Conservation (phyloP, 202 grass and related monocot genomes). For the Setaria viridis region DNA sequence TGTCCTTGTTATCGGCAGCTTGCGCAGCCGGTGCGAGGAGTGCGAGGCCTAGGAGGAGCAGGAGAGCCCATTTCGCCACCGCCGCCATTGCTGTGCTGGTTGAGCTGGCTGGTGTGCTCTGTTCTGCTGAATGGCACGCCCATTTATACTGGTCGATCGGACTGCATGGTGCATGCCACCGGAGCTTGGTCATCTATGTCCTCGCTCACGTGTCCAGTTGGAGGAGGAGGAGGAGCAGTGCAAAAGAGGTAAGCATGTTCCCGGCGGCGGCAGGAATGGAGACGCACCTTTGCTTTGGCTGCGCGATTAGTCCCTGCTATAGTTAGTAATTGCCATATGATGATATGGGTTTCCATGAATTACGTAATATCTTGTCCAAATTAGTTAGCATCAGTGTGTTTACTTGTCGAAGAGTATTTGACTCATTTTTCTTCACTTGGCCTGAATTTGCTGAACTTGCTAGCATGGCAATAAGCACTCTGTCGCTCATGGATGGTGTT, state of each 20-base stretch:
- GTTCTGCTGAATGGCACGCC: background rate
- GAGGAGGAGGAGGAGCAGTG: constrained; percentile 10
- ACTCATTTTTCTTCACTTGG: no score
- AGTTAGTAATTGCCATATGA: background rate
- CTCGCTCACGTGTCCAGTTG: background rate
- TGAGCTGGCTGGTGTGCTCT: constrained; percentile 1
- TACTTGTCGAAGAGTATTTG: no score
- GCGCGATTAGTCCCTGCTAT: no score
- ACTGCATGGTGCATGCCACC: background rate
- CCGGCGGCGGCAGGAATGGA: constrained; percentile 43
- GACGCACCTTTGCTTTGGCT: constrained; percentile 22
- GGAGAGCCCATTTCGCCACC: constrained; percentile 14
- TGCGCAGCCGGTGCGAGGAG: background rate
- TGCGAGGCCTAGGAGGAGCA: constrained; percentile 4
- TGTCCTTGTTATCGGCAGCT: background rate
- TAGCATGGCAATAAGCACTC: background rate
- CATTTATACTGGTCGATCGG: background rate
- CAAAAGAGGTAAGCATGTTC: background rate
- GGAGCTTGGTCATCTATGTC: background rate
- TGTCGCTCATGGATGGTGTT: background rate
- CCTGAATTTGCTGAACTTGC: background rate
- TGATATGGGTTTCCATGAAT: background rate
- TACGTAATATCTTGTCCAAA: no score
- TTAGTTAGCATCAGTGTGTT: no score
- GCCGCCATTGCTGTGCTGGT: constrained; percentile 25